phyloP scores from a whole-genome alignment of 2,329 filamentous ascomycete species.

The Colletotrichum higginsianum region DNA sequence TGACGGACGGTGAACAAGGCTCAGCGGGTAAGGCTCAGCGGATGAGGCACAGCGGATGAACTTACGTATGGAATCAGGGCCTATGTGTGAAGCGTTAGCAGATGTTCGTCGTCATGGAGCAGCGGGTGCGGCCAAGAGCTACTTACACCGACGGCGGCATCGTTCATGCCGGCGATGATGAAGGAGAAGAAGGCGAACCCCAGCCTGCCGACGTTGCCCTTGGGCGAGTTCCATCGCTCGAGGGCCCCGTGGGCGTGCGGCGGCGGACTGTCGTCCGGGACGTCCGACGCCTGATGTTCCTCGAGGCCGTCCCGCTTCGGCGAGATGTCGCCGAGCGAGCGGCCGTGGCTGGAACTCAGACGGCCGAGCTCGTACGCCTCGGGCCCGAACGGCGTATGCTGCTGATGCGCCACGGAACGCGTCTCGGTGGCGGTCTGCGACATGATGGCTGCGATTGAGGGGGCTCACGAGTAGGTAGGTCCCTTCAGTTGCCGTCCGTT shows the following conservation, averaged over 20 bases:
- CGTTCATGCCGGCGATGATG: conserved; percentile 74
- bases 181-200: conserved; percentile 70
- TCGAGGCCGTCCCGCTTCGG: conserved; percentile 24
- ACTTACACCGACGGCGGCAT: conserved; percentile 72
- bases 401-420: conserved; percentile 19
- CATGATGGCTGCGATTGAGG: conserved; percentile 22
- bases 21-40: too few species aligned
- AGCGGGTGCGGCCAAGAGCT: too few species aligned
- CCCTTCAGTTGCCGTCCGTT: too few species aligned
- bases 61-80: conserved; percentile 58
- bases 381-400: conserved; percentile 3
- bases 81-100: conserved; percentile 41
- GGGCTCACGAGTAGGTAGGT: too few species aligned
- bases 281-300: conserved; percentile 16
- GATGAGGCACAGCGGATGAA: background rate
- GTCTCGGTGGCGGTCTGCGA: conserved; percentile 42
- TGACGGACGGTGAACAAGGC: too few species aligned
- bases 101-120: too few species aligned
- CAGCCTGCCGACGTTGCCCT: conserved; percentile 50
- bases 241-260: conserved; percentile 32
- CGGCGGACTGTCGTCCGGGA: conserved; percentile 12
- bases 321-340: background rate
- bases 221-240: conserved; percentile 56
- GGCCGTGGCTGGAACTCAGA: conserved; percentile 14
- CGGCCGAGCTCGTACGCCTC: conserved; percentile 36